Evolutionary conservation across 495 filamentous ascomycete species (phyloP).

Genomic region (Letharia columbiana): DNA sequence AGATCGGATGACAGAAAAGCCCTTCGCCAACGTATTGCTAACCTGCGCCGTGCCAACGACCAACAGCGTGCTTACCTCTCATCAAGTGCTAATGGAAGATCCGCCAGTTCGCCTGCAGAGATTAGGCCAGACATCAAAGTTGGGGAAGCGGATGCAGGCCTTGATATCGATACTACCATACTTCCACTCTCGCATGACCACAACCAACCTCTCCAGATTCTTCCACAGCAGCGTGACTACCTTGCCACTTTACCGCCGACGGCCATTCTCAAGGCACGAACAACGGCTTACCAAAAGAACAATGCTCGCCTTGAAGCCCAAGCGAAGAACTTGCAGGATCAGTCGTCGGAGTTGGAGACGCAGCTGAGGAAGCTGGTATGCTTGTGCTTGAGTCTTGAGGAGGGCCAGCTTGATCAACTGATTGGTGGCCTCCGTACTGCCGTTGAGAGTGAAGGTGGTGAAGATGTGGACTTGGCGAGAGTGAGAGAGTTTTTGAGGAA

Average conservation of each 20-base stretch:
- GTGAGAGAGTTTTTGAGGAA: constrained; percentile 66
- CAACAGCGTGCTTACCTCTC: constrained; percentile 35
- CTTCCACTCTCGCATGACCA: constrained; percentile 24
- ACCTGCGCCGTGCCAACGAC: constrained; percentile 48
- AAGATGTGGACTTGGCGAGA: constrained; percentile 54
- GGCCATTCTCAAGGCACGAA: constrained; percentile 29
- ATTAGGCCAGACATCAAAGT: constrained; percentile 30
- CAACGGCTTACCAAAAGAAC: constrained; percentile 42
- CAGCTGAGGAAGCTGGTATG: constrained; percentile 63
- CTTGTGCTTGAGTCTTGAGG: constrained; percentile 55
- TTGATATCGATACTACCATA: constrained; percentile 36
- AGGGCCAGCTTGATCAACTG: constrained; percentile 51
- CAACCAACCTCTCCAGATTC: constrained; percentile 22
- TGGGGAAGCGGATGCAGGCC: constrained; percentile 47
- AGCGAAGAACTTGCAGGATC: constrained; percentile 46
- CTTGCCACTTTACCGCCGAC: constrained; percentile 29
- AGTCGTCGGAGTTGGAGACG: constrained; percentile 56
- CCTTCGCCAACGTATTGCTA: constrained; percentile 51
- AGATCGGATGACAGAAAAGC: constrained; percentile 50
- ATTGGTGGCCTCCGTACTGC: constrained; percentile 55
- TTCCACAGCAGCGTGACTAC: constrained; percentile 23
- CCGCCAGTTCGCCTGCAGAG: constrained; percentile 30
- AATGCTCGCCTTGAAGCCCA: constrained; percentile 36
- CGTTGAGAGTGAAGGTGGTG: constrained; percentile 63
- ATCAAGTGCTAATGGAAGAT: constrained; percentile 20